Conservation (phyloP, 495 filamentous ascomycete genomes). For the Trichocladium antarcticum region DNA sequence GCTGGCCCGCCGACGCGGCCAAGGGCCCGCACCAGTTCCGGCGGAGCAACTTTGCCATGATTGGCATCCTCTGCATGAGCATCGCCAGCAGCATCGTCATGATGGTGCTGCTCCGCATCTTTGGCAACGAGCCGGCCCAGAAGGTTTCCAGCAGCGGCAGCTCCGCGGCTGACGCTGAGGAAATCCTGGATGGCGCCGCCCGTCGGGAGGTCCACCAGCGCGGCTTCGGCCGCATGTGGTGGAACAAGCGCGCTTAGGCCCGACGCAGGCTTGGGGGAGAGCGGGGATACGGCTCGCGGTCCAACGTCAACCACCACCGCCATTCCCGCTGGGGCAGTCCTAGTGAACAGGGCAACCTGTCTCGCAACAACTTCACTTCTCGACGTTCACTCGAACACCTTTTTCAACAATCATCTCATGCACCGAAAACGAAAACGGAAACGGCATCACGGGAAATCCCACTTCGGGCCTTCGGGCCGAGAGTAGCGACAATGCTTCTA, state of each 20-base stretch:
- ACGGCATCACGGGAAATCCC: constrained; percentile 17
- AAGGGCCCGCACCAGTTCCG: constrained; percentile 61
- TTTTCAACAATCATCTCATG: constrained; percentile 1
- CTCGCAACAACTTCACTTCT: constrained; percentile 14
- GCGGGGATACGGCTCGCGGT: constrained; percentile 7
- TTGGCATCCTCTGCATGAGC: constrained; percentile 69
- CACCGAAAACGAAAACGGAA: constrained; percentile 9
- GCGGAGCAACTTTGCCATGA: constrained; percentile 77
- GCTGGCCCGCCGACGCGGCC: constrained; percentile 64
- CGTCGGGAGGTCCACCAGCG: constrained; percentile 56
- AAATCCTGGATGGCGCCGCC: constrained; percentile 58
- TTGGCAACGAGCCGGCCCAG: constrained; percentile 45
- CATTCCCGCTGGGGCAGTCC: not conserved
- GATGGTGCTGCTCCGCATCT: constrained; percentile 51
- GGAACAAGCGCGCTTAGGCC: constrained; percentile 18
- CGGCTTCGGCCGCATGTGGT: constrained; percentile 53
- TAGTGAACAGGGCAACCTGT: not conserved
- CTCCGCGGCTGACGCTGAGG: constrained; percentile 33
- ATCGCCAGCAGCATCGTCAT: constrained; percentile 59
- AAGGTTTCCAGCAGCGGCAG: constrained; percentile 29
- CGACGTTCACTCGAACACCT: constrained; percentile 10
- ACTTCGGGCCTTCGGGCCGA: constrained; percentile 7
- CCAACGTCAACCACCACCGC: constrained; percentile 8
- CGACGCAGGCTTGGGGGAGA: not conserved
- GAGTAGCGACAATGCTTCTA: constrained; percentile 30